Evolutionary conservation across 192 early-diverging fungal genomes (phyloP), one percentile per base, ranked within the genome.

Genomic region (Backusella tuberculispora): DNA sequence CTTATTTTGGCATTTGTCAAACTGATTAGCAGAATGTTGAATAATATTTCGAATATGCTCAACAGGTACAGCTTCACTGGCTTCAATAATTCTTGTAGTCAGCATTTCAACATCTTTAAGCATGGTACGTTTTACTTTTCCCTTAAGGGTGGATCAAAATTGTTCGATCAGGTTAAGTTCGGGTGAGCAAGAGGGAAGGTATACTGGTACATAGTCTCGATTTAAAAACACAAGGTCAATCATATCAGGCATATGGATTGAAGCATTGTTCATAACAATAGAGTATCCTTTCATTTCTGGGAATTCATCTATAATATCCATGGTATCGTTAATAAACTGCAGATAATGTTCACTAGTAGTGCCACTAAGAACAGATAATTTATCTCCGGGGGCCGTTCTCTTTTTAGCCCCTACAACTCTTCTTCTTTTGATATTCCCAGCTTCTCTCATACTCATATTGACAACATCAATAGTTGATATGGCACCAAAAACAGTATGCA

Each of bases 241-340:
- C 15, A 15, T 37, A 15, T 40, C 46, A n/a, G 73, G 24, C 7
- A 42, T 71, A 53, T 79, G 56, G 40, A 75, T 73, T 9, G 42
- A 70, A 13, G 69, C 24, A 46, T 73, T 75, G 17, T 80, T 74
- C 74, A 80, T 80, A 5, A 80, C 66, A 21, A 75, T 38, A 67
- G 75, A 71, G 19, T 63, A 56, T 19, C 19, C 69, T 73, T 71
- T 74, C 76, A 56, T 73, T 69, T 69, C 67, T 21, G 67, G 13
- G 47, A 70, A 17, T 50, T 70, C 47, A 70, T 70, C 46, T 45
- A 70, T 70, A 50, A 45, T 24, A 24, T 64, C 26, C 29, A 64
- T 34, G 5, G 42, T 45, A 45, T 45, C 40, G 19, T 24, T 41
- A 43, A 45, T 6, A 68, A 42, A 68, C 42, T 26, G 8, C 8